These are phyloP conservation scores for Suhomyces maxii DNA, from an alignment of 1,139 yeast genomes.

Conservation along the genomic window DNA sequence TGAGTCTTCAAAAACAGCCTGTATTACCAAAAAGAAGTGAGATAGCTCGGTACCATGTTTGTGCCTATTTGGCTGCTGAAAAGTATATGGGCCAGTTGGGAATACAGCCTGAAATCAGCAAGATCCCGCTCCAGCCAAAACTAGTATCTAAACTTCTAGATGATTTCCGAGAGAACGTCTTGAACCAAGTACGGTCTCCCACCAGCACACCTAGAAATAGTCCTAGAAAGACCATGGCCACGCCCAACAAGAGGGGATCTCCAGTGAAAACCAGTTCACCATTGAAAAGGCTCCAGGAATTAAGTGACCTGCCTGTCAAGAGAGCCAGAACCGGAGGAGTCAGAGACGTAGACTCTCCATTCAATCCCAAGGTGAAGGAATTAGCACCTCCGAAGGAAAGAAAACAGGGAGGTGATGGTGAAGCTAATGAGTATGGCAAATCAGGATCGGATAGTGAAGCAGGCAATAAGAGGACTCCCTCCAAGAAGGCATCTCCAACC, in stretches of 20 bases:
- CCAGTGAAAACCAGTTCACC: slow-evolving; percentile 29
- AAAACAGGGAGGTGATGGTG: neutral
- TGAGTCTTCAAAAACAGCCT: slow-evolving; percentile 51
- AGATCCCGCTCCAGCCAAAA: slow-evolving; percentile 61
- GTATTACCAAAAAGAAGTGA: slow-evolving; percentile 53
- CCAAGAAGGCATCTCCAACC: slow-evolving; percentile 1
- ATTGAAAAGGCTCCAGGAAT: slow-evolving; percentile 28
- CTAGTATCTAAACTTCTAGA: slow-evolving; percentile 39
- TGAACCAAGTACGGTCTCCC: slow-evolving; percentile 31
- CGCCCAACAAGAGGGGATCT: slow-evolving; percentile 12
- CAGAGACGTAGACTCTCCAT: slow-evolving; percentile 32
- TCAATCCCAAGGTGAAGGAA: slow-evolving; percentile 25
- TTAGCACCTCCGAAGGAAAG: slow-evolving; percentile 3
- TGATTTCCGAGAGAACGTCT: slow-evolving; percentile 42
- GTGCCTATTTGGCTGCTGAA: slow-evolving; percentile 63
- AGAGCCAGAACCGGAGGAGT: slow-evolving; percentile 4
- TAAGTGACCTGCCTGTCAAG: slow-evolving; percentile 15
- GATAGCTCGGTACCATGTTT: slow-evolving; percentile 62
- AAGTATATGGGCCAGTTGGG: slow-evolving; percentile 42
- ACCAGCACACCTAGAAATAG: slow-evolving; percentile 30
- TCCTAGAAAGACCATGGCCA: slow-evolving; percentile 9
- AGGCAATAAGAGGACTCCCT: neutral
- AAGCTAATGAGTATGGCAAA: neutral
- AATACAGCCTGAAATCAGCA: slow-evolving; percentile 45
- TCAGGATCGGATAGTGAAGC: neutral